These are phyloP conservation scores for Talaromyces wortmannii DNA, from an alignment of 495 filamentous ascomycete species.

Conservation along the genomic window DNA sequence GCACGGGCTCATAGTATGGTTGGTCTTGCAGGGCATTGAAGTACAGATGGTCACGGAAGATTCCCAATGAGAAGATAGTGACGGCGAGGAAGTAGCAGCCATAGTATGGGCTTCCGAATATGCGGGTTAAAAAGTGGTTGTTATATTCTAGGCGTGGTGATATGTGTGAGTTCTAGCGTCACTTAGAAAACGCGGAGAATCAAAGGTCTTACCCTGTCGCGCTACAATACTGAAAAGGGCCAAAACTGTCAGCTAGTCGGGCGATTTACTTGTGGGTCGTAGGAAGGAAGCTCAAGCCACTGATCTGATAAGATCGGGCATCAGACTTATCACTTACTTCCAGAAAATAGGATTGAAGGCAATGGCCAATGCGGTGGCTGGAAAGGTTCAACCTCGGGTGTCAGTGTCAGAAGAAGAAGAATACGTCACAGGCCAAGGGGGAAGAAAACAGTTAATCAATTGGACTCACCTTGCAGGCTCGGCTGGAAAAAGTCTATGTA, in stretches of 20 bases:
- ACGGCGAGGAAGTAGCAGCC: slow-evolving; percentile 88
- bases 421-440: no score
- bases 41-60: slow-evolving; percentile 74
- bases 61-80: slow-evolving; percentile 84
- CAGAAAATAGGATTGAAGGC: slow-evolving; percentile 52
- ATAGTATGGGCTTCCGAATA: slow-evolving; percentile 73
- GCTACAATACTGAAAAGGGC: slow-evolving; percentile 31
- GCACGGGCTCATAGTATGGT: slow-evolving; percentile 36
- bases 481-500: slow-evolving; percentile 40
- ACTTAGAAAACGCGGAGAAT: neutral
- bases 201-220: slow-evolving; percentile 31
- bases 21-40: slow-evolving; percentile 30
- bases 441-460: neutral
- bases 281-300: neutral
- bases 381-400: neutral
- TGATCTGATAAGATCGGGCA: neutral
- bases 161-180: neutral
- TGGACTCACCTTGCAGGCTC: slow-evolving; percentile 32
- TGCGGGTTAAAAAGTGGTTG: slow-evolving; percentile 77
- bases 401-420: slow-evolving; percentile 2
- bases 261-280: neutral
- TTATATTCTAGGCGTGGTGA: slow-evolving; percentile 64
- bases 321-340: slow-evolving; percentile 35
- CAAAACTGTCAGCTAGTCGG: slow-evolving; percentile 8
- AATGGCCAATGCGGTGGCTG: slow-evolving; percentile 43